Percentiles rank a stretch among this genome's conserved stretches.
Conservation (phyloP, 2,329 filamentous ascomycete species). For the Coniochaeta pulveracea region DNA sequence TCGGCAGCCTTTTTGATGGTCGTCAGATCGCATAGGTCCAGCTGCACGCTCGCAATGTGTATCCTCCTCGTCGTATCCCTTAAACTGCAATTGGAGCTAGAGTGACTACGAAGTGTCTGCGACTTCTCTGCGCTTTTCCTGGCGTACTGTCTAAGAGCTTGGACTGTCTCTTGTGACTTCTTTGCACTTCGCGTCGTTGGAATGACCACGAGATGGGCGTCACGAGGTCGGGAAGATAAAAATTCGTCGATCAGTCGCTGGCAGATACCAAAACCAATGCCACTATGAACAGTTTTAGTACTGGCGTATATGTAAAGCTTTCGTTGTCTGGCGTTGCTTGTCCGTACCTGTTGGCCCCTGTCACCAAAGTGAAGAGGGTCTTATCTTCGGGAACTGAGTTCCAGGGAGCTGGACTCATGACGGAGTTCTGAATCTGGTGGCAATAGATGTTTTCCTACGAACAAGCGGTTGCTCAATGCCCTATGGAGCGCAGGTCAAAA, state of each 20-base stretch:
- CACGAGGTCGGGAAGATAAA: constrained; percentile 53
- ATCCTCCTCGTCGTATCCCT: constrained; percentile 35
- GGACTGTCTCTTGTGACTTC: constrained; percentile 66
- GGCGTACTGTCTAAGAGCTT: constrained; percentile 52
- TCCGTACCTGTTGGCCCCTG: constrained; percentile 72
- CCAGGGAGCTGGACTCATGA: constrained; percentile 22
- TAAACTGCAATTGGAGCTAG: constrained; percentile 25
- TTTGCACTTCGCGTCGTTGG: constrained; percentile 67
- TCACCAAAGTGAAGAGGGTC: constrained; percentile 59
- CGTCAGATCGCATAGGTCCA: constrained; percentile 49
- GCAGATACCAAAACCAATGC: constrained; percentile 75
- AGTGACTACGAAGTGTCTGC: constrained; percentile 23
- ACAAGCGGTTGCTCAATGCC: no score
- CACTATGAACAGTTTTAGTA: constrained; percentile 43
- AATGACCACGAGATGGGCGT: constrained; percentile 65
- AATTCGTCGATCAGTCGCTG: constrained; percentile 86
- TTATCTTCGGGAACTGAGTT: constrained; percentile 22
- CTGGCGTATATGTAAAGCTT: constrained; percentile 1
- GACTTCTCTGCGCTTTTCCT: constrained; percentile 31
- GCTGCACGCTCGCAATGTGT: constrained; percentile 45
- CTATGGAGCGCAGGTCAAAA: no score
- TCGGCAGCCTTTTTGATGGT: constrained; percentile 37
- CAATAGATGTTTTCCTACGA: no score
- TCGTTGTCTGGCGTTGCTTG: constrained; percentile 2
- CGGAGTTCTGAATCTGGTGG: no score